Evolutionary conservation across 805 yeast species (phyloP).

Genomic region (Debaryomyces castellii): DNA sequence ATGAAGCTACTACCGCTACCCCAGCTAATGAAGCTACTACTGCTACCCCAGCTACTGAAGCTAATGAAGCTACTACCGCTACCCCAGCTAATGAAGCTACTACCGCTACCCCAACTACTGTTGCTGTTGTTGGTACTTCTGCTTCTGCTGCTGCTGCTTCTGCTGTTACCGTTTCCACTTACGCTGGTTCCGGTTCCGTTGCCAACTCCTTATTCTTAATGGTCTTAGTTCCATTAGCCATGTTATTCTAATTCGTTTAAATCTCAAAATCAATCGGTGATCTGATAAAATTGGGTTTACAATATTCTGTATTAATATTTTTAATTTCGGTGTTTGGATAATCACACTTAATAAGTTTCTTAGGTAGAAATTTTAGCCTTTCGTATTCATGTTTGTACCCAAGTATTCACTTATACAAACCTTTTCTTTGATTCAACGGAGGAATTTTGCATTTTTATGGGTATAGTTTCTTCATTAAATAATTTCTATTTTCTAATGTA

Average conservation of each 20-base stretch:
- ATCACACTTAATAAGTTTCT: not conserved
- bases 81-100: constrained; percentile 30
- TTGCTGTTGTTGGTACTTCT: constrained; percentile 29
- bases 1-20: constrained; percentile 27
- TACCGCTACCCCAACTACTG: constrained; percentile 12
- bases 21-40: constrained; percentile 18
- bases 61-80: constrained; percentile 12
- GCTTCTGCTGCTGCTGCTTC: constrained; percentile 16
- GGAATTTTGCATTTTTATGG: not conserved
- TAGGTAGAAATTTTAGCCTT: not conserved
- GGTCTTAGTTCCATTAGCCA: constrained; percentile 30
- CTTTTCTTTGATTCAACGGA: not conserved
- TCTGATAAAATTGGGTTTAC: not conserved
- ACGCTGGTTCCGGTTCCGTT: constrained; percentile 10
- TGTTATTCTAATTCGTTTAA: constrained; percentile 25
- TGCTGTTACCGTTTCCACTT: constrained; percentile 10
- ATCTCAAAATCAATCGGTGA: not conserved
- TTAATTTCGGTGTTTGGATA: not conserved
- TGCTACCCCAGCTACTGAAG: constrained; percentile 15
- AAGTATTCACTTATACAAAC: not conserved
- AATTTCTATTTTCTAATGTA: too few relatives aligned
- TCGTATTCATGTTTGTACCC: not conserved
- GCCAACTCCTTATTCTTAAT: constrained; percentile 24
- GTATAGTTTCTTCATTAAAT: not conserved
- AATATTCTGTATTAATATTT: not conserved